These are phyloP conservation scores for Aquilaria malaccensis DNA, from an alignment of 345 rosid genomes.

Conservation along the genomic window DNA sequence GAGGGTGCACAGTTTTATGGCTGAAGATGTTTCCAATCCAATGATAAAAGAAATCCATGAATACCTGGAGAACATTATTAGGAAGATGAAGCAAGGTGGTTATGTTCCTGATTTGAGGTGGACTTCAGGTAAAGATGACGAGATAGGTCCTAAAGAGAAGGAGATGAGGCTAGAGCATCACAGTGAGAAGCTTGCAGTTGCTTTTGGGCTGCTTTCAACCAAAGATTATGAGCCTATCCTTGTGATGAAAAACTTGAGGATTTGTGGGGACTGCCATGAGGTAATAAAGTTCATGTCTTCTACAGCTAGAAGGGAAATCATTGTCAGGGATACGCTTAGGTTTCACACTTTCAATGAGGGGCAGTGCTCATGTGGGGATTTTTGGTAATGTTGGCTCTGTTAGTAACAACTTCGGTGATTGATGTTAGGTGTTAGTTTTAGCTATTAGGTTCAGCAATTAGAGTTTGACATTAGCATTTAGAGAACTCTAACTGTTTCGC, in stretches of 20 bases:
- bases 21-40: conserved; percentile 82
- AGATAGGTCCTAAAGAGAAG: conserved; percentile 38
- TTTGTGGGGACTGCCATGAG: conserved; percentile 88
- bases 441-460: no score
- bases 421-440: no score
- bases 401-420: no score
- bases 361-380: conserved; percentile 73
- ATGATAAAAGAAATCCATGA: conserved; percentile 51
- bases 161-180: conserved; percentile 65
- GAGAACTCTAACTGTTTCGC: no score
- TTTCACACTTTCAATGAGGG: conserved; percentile 76
- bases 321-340: conserved; percentile 60
- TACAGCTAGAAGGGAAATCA: conserved; percentile 56
- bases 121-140: conserved; percentile 63
- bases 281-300: conserved; percentile 70
- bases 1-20: conserved; percentile 62
- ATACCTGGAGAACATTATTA: conserved; percentile 56
- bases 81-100: conserved; percentile 60
- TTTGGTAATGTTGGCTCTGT: conserved; percentile 42
- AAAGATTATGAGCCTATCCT: conserved; percentile 53
- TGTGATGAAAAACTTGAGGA: conserved; percentile 76
- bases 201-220: conserved; percentile 72
- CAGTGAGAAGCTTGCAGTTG: conserved; percentile 90
- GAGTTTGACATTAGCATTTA: no score
- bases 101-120: conserved; percentile 71